Evolutionary conservation across 352 stramenopile genomes (phyloP).

Genomic region (Phytophthora boehmeriae): DNA sequence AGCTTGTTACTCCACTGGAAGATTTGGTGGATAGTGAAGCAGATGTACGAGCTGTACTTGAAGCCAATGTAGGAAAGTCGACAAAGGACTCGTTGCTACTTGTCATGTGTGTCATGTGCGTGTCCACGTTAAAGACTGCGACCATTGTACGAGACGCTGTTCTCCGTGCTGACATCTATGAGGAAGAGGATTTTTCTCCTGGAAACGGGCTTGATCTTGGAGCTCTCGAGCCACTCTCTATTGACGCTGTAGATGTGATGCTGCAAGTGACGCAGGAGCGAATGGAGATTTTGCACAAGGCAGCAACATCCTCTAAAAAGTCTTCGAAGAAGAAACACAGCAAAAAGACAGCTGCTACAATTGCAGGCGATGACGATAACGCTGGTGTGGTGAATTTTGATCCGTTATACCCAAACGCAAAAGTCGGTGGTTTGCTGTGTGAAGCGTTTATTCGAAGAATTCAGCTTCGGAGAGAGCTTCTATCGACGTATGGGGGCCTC

Average conservation of each 20-base stretch:
- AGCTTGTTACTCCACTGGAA: conserved; percentile 42
- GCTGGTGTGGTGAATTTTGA: conserved; percentile 30
- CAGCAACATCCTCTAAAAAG: conserved; percentile 51
- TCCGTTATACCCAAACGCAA: conserved; percentile 52
- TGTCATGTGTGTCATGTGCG: conserved; percentile 69
- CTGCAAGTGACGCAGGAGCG: conserved; percentile 54
- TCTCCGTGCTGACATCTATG: conserved; percentile 94
- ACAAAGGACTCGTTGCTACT: conserved; percentile 66
- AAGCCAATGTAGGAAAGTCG: conserved; percentile 36
- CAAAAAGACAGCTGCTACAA: conserved; percentile 38
- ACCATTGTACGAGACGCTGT: conserved; percentile 84
- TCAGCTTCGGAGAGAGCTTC: conserved; percentile 53
- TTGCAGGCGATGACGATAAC: conserved; percentile 8
- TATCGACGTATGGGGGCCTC: conserved; percentile 47
- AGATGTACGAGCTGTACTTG: conserved; percentile 38
- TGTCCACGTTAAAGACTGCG: conserved; percentile 77
- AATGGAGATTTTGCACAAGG: conserved; percentile 51
- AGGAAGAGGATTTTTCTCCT: conserved; percentile 95
- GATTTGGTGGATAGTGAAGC: conserved; percentile 24
- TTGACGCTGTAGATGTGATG: conserved; percentile 44
- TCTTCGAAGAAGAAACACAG: conserved; percentile 66
- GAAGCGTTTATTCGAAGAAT: conserved; percentile 71
- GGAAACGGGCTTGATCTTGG: conserved; percentile 71
- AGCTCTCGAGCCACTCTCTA: conserved; percentile 43
- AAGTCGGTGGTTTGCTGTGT: conserved; percentile 56